Percentiles rank a stretch among this genome's conserved stretches.
Evolutionary conservation across 2,329 filamentous ascomycete genomes (phyloP).

Genomic region (Ciborinia camelliae): DNA sequence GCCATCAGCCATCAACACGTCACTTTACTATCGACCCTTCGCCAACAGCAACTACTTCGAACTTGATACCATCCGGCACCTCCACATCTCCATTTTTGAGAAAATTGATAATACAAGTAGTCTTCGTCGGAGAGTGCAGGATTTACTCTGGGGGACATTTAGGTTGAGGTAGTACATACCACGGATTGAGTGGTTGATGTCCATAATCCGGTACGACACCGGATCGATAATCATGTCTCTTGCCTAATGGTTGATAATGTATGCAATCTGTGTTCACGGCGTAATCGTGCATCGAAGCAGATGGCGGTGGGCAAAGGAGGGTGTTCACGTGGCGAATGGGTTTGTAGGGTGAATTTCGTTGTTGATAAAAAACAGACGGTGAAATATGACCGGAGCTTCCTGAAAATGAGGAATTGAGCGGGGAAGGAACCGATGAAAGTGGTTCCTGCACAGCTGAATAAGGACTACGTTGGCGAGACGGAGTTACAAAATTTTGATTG

Average conservation of each 20-base stretch:
- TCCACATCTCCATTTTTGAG: too few species aligned
- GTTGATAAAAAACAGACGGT: constrained; percentile 80
- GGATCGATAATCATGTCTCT: constrained; percentile 63
- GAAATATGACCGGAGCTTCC: constrained; percentile 57
- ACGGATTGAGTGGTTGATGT: constrained; percentile 28
- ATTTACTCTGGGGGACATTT: constrained; percentile 32
- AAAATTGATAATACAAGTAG: neutral
- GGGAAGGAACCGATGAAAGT: constrained; percentile 39
- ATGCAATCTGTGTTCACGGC: constrained; percentile 64
- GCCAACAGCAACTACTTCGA: too few species aligned
- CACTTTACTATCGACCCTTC: too few species aligned
- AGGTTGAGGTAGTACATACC: constrained; percentile 37
- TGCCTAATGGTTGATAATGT: constrained; percentile 77
- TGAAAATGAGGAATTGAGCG: constrained; percentile 38
- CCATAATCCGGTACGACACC: constrained; percentile 65
- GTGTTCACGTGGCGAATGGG: constrained; percentile 87
- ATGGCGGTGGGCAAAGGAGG: constrained; percentile 82
- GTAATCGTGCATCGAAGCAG: constrained; percentile 73
- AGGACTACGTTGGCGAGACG: constrained; percentile 37
- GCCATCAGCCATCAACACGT: too few species aligned
- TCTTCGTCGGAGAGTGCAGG: neutral
- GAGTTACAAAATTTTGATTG: constrained; percentile 28
- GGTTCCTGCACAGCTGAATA: constrained; percentile 35
- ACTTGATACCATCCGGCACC: too few species aligned
- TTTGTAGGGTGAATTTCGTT: constrained; percentile 87